These are phyloP conservation scores for Phalaenopsis equestris DNA, from an alignment of 106 monocot species.

Conservation along the genomic window DNA sequence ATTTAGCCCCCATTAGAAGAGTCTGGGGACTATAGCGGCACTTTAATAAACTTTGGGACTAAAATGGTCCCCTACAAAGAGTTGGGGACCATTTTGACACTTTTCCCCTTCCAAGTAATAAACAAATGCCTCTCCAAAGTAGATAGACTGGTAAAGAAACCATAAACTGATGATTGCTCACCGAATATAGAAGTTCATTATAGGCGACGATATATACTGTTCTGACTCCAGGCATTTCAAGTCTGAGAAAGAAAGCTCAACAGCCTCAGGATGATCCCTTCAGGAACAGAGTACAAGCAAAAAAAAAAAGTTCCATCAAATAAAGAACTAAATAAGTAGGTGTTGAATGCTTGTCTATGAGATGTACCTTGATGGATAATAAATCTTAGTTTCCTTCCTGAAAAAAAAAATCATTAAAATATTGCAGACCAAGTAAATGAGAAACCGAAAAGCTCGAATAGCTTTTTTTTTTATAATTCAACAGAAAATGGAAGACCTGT, in stretches of 20 bases:
- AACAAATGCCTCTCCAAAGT: not conserved
- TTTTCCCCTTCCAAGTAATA: not conserved
- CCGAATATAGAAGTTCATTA: slow-evolving; percentile 93
- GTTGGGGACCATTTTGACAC: too few species aligned
- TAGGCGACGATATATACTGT: slow-evolving; percentile 63
- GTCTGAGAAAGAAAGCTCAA: slow-evolving; percentile 63
- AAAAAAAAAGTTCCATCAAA: not conserved
- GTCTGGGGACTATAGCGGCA: too few species aligned
- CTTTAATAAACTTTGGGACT: too few species aligned
- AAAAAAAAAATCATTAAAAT: slow-evolving; percentile 12
- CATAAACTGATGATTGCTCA: slow-evolving; percentile 25
- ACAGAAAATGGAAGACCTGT: slow-evolving; percentile 27
- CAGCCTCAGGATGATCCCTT: slow-evolving; percentile 66
- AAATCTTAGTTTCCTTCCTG: slow-evolving; percentile 60
- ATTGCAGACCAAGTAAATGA: not conserved
- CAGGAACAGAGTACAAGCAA: slow-evolving; percentile 7
- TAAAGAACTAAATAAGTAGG: not conserved
- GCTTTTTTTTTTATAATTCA: slow-evolving; percentile 10
- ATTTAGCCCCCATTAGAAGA: too few species aligned
- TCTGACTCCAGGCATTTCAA: slow-evolving; percentile 82
- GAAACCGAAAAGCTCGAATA: not conserved
- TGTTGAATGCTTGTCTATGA: not conserved
- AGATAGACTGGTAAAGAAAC: not conserved
- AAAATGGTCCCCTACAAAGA: too few species aligned
- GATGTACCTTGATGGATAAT: slow-evolving; percentile 80